A percentile compares a stretch with the other conserved stretches of the same genome.
These are phyloP conservation scores for Hirschfeldia incana DNA, from an alignment of 345 rosid genomes.

Conservation along the genomic window DNA sequence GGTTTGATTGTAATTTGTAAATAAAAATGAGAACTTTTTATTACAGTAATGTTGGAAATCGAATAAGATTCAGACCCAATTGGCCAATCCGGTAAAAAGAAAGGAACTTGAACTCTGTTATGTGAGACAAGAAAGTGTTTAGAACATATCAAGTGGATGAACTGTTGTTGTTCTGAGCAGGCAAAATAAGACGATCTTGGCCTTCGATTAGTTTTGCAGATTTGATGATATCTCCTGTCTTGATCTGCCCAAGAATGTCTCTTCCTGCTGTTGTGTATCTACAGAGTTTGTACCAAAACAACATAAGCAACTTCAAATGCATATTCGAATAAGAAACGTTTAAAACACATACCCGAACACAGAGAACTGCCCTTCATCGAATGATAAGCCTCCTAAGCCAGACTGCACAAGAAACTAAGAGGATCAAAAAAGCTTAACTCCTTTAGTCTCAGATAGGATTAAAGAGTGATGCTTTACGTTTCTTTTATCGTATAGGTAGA, in stretches of 20 bases:
- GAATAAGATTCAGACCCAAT: slow-evolving; percentile 19
- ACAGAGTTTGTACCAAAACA: slow-evolving; percentile 11
- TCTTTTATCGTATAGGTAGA: slow-evolving; percentile 89
- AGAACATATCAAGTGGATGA: slow-evolving; percentile 29
- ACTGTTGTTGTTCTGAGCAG: slow-evolving; percentile 47
- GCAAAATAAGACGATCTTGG: slow-evolving; percentile 72
- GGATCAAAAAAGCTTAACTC: neutral
- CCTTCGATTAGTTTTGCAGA: slow-evolving; percentile 75
- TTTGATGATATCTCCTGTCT: slow-evolving; percentile 72
- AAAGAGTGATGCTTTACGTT: slow-evolving; percentile 45
- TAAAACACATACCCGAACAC: slow-evolving; percentile 67
- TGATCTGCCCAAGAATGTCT: slow-evolving; percentile 80
- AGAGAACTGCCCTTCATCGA: slow-evolving; percentile 93
- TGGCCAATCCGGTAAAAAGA: neutral
- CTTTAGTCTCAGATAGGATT: neutral
- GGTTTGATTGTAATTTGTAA: slow-evolving; percentile 9
- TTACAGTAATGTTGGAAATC: slow-evolving; percentile 3
- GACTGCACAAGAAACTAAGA: slow-evolving; percentile 43
- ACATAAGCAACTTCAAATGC: neutral
- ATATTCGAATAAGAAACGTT: neutral
- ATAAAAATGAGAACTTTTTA: slow-evolving; percentile 4
- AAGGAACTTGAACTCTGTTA: slow-evolving; percentile 9
- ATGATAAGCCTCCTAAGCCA: slow-evolving; percentile 93
- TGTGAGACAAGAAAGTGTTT: slow-evolving; percentile 5
- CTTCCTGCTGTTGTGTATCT: slow-evolving; percentile 74